Conservation (phyloP, 1,284 basidiomycete genomes). For the Sanghuangporus baumii region DNA sequence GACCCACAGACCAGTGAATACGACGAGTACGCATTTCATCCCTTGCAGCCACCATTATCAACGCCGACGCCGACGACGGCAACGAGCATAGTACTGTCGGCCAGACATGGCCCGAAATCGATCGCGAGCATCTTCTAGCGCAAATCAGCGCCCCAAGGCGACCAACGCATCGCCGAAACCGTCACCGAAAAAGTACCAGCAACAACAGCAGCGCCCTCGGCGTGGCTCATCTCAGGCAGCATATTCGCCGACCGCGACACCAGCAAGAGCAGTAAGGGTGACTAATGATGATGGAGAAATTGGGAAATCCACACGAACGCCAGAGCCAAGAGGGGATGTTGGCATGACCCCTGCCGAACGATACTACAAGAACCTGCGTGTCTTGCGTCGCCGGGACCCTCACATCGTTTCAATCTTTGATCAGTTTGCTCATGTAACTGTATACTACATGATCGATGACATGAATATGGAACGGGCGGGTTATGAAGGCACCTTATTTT, state of each 20-base stretch:
- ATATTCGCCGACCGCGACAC: conserved; percentile 1
- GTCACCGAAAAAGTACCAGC: neutral
- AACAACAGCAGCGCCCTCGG: neutral
- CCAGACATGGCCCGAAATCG: conserved; percentile 9
- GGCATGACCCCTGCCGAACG: conserved; percentile 53
- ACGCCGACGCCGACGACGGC: neutral
- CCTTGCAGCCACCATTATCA: neutral
- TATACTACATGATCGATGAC: conserved; percentile 62
- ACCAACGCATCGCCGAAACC: conserved; percentile 3
- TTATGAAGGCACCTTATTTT: conserved; percentile 84
- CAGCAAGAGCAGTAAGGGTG: conserved; percentile 2
- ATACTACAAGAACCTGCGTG: conserved; percentile 78
- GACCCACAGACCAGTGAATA: too few relatives aligned
- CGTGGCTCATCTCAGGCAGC: conserved; percentile 3
- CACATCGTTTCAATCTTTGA: conserved; percentile 77
- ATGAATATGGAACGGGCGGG: conserved; percentile 80
- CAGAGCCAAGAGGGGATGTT: conserved; percentile 17
- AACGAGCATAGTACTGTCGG: neutral
- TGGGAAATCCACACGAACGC: neutral
- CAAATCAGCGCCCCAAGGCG: conserved; percentile 4
- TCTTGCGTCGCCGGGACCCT: conserved; percentile 75
- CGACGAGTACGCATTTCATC: neutral
- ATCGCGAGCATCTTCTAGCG: conserved; percentile 8
- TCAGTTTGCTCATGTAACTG: conserved; percentile 80
- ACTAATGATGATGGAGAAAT: neutral